Percentiles rank a stretch among this genome's conserved stretches.
phyloP scores from a whole-genome alignment of 768 basidiomycete species.

The Serendipita sp. region DNA sequence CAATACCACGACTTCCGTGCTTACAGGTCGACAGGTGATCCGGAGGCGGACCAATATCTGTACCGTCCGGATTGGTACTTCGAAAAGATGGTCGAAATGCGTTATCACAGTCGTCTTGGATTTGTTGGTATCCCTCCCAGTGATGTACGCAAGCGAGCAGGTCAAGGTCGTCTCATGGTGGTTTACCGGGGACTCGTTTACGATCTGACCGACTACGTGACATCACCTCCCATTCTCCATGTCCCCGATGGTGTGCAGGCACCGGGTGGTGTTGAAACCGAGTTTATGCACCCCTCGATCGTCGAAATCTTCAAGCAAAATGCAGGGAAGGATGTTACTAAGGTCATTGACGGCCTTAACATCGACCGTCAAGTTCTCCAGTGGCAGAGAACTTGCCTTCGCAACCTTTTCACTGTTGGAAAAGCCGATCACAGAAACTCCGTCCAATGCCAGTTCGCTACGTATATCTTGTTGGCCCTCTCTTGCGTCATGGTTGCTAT shows the following conservation, averaged over 20 bases:
- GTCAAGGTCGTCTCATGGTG: slow-evolving; percentile 45
- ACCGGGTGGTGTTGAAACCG: slow-evolving; percentile 24
- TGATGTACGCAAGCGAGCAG: slow-evolving; percentile 57
- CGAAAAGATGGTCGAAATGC: slow-evolving; percentile 83
- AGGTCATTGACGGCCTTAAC: slow-evolving; percentile 41
- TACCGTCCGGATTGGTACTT: slow-evolving; percentile 97
- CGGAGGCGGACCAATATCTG: slow-evolving; percentile 38
- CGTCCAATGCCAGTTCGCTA: slow-evolving; percentile 79
- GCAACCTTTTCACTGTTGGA: slow-evolving; percentile 85
- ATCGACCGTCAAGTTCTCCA: slow-evolving; percentile 44
- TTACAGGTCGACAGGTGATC: slow-evolving; percentile 18
- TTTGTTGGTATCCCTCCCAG: slow-evolving; percentile 73
- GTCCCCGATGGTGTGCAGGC: slow-evolving; percentile 32
- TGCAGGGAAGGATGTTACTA: slow-evolving; percentile 70
- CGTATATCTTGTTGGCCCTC: slow-evolving; percentile 76
- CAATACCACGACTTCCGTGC: slow-evolving; percentile 95
- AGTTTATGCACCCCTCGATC: slow-evolving; percentile 60
- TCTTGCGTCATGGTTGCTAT: slow-evolving; percentile 86
- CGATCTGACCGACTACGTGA: slow-evolving; percentile 70
- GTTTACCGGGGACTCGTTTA: slow-evolving; percentile 79
- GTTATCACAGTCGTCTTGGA: slow-evolving; percentile 74
- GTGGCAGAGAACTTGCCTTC: slow-evolving; percentile 71
- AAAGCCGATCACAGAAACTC: slow-evolving; percentile 86
- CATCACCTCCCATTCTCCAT: slow-evolving; percentile 39
- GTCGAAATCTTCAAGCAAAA: slow-evolving; percentile 59